Conservation (phyloP, 305 asterid genomes). For the Rubia tinctorum region DNA sequence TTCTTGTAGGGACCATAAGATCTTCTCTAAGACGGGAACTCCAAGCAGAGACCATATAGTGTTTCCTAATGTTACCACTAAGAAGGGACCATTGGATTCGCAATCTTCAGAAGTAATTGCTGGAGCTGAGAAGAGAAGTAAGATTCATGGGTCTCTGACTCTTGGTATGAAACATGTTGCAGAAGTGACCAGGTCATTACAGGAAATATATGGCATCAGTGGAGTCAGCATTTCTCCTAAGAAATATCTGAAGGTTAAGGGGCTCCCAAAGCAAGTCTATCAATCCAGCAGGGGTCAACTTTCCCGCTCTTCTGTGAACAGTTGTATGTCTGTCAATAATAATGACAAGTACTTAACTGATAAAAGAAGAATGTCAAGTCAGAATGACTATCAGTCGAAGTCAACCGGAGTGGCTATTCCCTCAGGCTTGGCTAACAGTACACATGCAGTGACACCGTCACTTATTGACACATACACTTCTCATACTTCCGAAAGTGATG, state of each 20-base stretch:
- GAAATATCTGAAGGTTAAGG: constrained; percentile 24
- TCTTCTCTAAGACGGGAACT: constrained; percentile 41
- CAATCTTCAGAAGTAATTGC: constrained; percentile 23
- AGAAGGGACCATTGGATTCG: constrained; percentile 21
- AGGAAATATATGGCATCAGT: constrained; percentile 15
- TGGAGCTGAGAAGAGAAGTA: constrained; percentile 41
- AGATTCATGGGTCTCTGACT: constrained; percentile 34
- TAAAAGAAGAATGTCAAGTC: constrained; percentile 27
- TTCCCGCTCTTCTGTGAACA: constrained; percentile 8
- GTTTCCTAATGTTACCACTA: constrained; percentile 45
- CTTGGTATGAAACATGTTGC: constrained; percentile 24
- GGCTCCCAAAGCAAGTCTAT: constrained; percentile 18
- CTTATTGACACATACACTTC: constrained; percentile 14
- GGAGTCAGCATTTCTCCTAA: constrained; percentile 26
- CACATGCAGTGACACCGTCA: constrained; percentile 9
- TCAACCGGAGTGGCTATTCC: constrained; percentile 14
- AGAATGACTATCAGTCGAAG: constrained; percentile 20
- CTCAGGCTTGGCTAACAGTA: constrained; percentile 19
- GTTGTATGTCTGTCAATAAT: constrained; percentile 7
- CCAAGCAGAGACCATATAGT: constrained; percentile 68
- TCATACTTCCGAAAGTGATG: constrained; percentile 28
- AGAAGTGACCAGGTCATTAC: constrained; percentile 24
- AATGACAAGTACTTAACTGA: constrained; percentile 29
- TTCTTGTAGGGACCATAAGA: constrained; percentile 56
- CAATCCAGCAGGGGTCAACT: constrained; percentile 21